Conservation (phyloP, 192 early-diverging fungal species). For the Backusella psychrophila region DNA sequence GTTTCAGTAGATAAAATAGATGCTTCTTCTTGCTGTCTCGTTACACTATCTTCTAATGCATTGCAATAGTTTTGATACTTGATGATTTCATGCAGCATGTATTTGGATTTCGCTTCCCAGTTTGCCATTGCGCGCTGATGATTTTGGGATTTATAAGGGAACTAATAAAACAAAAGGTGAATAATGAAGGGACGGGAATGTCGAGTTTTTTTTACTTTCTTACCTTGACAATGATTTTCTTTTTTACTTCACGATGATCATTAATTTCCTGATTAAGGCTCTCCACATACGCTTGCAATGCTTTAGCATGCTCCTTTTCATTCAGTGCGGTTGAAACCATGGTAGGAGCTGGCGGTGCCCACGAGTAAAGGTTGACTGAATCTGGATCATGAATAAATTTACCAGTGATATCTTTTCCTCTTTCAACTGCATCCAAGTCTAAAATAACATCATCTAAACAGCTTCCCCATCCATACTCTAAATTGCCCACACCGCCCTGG, state of each 20-base stretch:
- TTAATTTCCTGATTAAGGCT: constrained; percentile 68
- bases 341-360: constrained; percentile 48
- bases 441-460: constrained; percentile 39
- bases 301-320: constrained; percentile 53
- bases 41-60: constrained; percentile 54
- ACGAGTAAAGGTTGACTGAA: constrained; percentile 42
- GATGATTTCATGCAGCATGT: constrained; percentile 79
- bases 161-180: constrained; percentile 38
- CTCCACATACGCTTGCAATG: constrained; percentile 58
- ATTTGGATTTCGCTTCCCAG: constrained; percentile 79
- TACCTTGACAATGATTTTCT: constrained; percentile 42
- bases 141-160: constrained; percentile 58
- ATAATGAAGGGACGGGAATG: neutral
- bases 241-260: constrained; percentile 60
- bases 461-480: constrained; percentile 92
- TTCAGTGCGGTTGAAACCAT: constrained; percentile 36
- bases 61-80: constrained; percentile 83
- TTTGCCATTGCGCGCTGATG: constrained; percentile 67
- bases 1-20: neutral
- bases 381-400: constrained; percentile 16
- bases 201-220: neutral
- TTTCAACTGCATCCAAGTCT: constrained; percentile 25
- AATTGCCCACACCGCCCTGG: constrained; percentile 81
- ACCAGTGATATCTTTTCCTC: constrained; percentile 19
- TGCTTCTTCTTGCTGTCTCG: neutral